phyloP scores from a whole-genome alignment of 208 protist genomes.

The Trypanosoma brucei region DNA sequence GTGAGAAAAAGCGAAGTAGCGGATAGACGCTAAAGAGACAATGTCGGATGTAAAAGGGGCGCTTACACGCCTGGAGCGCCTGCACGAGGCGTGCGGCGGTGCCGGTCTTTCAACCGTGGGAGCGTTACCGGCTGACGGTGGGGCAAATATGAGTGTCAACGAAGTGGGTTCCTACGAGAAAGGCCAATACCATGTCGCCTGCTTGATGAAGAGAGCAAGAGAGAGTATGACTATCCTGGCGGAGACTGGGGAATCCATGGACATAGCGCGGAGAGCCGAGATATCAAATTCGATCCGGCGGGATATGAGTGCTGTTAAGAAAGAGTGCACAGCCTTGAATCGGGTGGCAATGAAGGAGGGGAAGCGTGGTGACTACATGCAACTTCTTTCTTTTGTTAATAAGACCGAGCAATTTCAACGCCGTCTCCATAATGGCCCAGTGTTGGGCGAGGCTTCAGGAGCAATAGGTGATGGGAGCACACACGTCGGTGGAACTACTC shows the following conservation, averaged over 20 bases:
- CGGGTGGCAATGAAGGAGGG: constrained; percentile 25
- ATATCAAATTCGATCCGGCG: constrained; percentile 28
- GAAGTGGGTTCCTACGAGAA: constrained; percentile 25
- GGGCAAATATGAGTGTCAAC: constrained; percentile 2
- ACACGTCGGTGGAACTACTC: background rate
- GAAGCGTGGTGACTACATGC: constrained; percentile 20
- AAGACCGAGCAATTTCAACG: constrained; percentile 31
- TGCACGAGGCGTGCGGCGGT: constrained; percentile 17
- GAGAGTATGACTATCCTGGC: constrained; percentile 16
- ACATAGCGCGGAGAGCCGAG: constrained; percentile 16
- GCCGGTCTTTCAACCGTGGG: background rate
- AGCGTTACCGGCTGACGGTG: background rate
- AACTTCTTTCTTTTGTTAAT: constrained; percentile 27
- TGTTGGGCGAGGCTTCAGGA: background rate
- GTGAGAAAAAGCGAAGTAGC: too few species aligned
- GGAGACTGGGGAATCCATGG: constrained; percentile 2
- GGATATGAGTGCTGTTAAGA: constrained; percentile 28
- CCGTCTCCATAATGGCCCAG: constrained; percentile 6
- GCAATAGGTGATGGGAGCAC: background rate
- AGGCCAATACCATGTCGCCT: constrained; percentile 26
- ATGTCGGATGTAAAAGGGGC: constrained; percentile 16
- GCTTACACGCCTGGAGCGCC: constrained; percentile 13
- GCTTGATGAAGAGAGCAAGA: constrained; percentile 17
- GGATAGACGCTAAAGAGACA: too few species aligned
- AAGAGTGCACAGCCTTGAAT: constrained; percentile 6